Percentiles rank a stretch among this genome's conserved stretches.
phyloP scores from a whole-genome alignment of 2,329 filamentous ascomycete genomes.

The Arthrobotrys sinensis region DNA sequence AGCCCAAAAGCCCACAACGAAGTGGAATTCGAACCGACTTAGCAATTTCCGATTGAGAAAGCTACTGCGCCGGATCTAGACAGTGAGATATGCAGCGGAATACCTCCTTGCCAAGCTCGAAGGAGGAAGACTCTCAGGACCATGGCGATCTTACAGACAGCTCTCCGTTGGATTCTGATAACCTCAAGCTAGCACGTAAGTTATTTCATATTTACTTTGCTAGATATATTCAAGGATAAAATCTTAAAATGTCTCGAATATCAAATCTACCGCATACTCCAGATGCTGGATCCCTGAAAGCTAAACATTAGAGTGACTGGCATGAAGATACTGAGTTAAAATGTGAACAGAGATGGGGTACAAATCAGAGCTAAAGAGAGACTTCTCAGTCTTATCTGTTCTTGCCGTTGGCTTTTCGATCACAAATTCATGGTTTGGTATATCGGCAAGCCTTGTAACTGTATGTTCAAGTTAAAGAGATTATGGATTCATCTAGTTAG shows the following conservation, averaged over 20 bases:
- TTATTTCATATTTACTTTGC: slow-evolving; percentile 34
- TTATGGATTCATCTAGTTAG: neutral
- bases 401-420: slow-evolving; percentile 71
- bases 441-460: slow-evolving; percentile 65
- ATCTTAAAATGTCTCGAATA: neutral
- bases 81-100: neutral
- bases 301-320: neutral
- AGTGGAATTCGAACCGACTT: too few species aligned
- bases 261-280: too few species aligned
- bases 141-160: neutral
- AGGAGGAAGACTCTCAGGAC: neutral
- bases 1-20: neutral
- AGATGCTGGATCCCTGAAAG: too few species aligned
- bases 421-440: slow-evolving; percentile 71
- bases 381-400: slow-evolving; percentile 70
- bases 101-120: neutral
- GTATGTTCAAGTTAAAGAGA: slow-evolving; percentile 51
- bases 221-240: neutral
- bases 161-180: slow-evolving; percentile 62
- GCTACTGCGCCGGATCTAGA: neutral
- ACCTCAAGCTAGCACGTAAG: slow-evolving; percentile 63
- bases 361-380: slow-evolving; percentile 70
- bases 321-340: neutral
- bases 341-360: slow-evolving; percentile 67
- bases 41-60: too few species aligned